Base-by-base conservation (phyloP, 805 yeast genomes). In the Isabelozyma gotoi region DNA sequence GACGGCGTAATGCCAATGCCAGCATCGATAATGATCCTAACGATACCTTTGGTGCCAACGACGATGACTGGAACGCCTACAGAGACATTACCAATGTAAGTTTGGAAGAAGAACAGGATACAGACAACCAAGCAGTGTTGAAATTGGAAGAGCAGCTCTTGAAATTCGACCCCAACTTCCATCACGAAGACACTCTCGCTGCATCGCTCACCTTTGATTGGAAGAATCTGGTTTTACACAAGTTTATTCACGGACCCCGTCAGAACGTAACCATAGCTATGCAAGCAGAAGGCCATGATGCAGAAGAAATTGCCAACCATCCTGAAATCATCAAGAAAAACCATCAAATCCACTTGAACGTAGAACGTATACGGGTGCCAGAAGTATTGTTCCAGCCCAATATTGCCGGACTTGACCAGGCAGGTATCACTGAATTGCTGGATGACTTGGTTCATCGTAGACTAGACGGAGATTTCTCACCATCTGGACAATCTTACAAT, bases 361-460 rank as follows among this genome's bases (percentile, higher is more conserved):
- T 92, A 34, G 99, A 94, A 66, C 76, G 99, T 46, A 85, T 92
- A 20, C 77, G 95, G 44, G 88, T 92, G 2, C 97, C 98, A 0
- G 99, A 94, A 64, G 84, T 91, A 2, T 59, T 90, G 38, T 90
- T 94, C 64, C 94, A 92, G 61, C 99, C 99, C 5, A 78, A 84
- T 7, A 89, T 94, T 48, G 96, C 95, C 0, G 99, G 99, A 17
- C 72, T 90, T 17, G 99, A 94, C 63, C 98, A 91, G 66, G 96
- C 97, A 0, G 98, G 98, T 19, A 74, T 94, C n/a, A 60, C 78
- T 18, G 98, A 94, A 63, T 66, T 90, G 33, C 74, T 83, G 43
- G 85, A 83, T 50, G 85, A 82, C 45, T 73, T 88, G 6, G 57
- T 91, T 5, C 57, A 78, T 33, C 76, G 81, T 38, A 75, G 90